phyloP scores from a whole-genome alignment of 805 yeast species.

The Kluyveromyces nonfermentans region DNA sequence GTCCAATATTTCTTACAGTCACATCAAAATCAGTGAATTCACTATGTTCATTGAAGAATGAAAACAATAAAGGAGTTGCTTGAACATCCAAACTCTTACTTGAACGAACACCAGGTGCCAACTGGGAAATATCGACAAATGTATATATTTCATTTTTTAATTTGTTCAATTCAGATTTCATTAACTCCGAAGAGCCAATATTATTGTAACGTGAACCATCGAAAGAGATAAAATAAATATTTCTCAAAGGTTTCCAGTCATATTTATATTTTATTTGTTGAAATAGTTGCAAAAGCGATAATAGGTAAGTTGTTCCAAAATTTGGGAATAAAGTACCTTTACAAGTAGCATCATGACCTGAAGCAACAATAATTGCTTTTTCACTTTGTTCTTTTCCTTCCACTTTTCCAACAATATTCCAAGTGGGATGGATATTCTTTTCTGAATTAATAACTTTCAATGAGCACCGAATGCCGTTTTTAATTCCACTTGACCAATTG shows the following conservation, averaged over 20 bases:
- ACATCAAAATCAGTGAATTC: constrained; percentile 19
- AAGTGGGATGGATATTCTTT: constrained; percentile 50
- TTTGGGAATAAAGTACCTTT: constrained; percentile 65
- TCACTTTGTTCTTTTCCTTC: constrained; percentile 73
- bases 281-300: constrained; percentile 63
- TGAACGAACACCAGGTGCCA: constrained; percentile 42
- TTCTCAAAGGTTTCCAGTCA: constrained; percentile 77
- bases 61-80: constrained; percentile 56
- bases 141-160: constrained; percentile 54
- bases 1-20: constrained; percentile 24
- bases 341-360: constrained; percentile 69
- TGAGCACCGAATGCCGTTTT: constrained; percentile 13
- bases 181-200: constrained; percentile 80
- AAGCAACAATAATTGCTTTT: constrained; percentile 68
- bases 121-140: constrained; percentile 56
- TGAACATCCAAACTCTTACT: constrained; percentile 44
- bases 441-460: constrained; percentile 35
- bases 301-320: constrained; percentile 63
- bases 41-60: constrained; percentile 33
- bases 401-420: constrained; percentile 74
- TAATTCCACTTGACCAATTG: constrained; percentile 15
- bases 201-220: constrained; percentile 73
- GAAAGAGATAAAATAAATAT: constrained; percentile 74
- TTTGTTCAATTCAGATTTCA: constrained; percentile 44
- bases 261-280: constrained; percentile 51